phyloP scores from a whole-genome alignment of 164 flowering plant genomes.

The Vitis amurensis region DNA sequence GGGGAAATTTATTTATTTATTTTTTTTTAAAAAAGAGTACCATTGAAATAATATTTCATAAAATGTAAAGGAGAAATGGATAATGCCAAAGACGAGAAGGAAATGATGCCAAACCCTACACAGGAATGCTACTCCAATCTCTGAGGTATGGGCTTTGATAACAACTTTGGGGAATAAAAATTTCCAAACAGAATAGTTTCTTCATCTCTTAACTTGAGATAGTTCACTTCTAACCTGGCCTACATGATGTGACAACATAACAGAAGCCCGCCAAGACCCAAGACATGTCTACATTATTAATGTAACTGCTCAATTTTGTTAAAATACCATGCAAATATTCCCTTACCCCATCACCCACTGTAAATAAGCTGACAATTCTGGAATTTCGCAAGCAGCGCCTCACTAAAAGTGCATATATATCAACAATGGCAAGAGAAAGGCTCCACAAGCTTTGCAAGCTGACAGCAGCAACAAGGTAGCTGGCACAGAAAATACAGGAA shows the following conservation, averaged over 20 bases:
- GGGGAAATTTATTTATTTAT: no score
- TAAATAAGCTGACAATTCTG: constrained; percentile 11
- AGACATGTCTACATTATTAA: not conserved
- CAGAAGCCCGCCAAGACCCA: not conserved
- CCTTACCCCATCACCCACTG: constrained; percentile 20
- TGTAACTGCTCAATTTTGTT: not conserved
- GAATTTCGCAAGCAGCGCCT: constrained; percentile 15
- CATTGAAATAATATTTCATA: no score
- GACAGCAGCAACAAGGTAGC: constrained; percentile 18
- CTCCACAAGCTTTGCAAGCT: constrained; percentile 24
- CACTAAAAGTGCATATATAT: constrained; percentile 17
- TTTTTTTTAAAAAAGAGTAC: no score
- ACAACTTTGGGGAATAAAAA: no score
- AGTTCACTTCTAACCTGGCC: no score
- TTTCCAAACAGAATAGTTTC: no score
- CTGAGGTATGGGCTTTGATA: not conserved
- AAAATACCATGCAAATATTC: not conserved
- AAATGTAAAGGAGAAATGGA: no score
- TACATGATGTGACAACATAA: not conserved
- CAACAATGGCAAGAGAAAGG: constrained; percentile 8
- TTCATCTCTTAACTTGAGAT: no score
- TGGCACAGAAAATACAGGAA: constrained; percentile 1
- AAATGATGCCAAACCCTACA: no score
- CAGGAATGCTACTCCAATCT: not conserved
- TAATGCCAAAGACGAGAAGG: no score